Conservation (phyloP, 1,284 basidiomycete genomes). For the Psilocybe mexicana region DNA sequence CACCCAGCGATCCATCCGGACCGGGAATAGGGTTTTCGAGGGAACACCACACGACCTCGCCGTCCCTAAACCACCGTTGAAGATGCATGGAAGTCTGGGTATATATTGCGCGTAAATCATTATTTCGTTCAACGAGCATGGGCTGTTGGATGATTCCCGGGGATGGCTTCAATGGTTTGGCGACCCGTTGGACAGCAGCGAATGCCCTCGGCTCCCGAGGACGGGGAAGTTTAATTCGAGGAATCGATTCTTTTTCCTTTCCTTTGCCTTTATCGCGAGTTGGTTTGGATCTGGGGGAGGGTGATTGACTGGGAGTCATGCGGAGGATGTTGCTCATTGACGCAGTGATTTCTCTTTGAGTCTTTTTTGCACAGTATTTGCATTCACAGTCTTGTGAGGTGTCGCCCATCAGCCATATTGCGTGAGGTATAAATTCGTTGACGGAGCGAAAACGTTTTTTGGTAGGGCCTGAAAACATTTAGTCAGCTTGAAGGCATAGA, state of each 20-base stretch:
- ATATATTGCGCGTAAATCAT: constrained; percentile 57
- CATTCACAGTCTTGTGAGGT: constrained; percentile 61
- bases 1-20: constrained; percentile 35
- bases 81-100: constrained; percentile 39
- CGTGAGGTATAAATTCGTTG: constrained; percentile 81
- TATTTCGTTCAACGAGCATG: constrained; percentile 57
- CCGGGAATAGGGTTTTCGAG: constrained; percentile 52
- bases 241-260: constrained; percentile 23
- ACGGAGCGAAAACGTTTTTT: constrained; percentile 73
- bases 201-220: constrained; percentile 41
- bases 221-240: constrained; percentile 15
- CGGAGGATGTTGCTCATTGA: constrained; percentile 52
- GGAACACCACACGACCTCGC: constrained; percentile 75
- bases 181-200: constrained; percentile 55
- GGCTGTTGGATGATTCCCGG: constrained; percentile 45
- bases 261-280: constrained; percentile 28
- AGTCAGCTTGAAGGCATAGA: background rate
- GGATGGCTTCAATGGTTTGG: constrained; percentile 43
- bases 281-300: constrained; percentile 25
- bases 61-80: constrained; percentile 61
- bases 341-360: constrained; percentile 68
- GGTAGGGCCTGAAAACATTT: constrained; percentile 26
- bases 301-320: constrained; percentile 29
- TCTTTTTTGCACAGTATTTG: constrained; percentile 75
- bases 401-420: constrained; percentile 72